Base-by-base conservation (phyloP, 176 grass and related monocot genomes). In the Rhipidocladum racemiflorum region DNA sequence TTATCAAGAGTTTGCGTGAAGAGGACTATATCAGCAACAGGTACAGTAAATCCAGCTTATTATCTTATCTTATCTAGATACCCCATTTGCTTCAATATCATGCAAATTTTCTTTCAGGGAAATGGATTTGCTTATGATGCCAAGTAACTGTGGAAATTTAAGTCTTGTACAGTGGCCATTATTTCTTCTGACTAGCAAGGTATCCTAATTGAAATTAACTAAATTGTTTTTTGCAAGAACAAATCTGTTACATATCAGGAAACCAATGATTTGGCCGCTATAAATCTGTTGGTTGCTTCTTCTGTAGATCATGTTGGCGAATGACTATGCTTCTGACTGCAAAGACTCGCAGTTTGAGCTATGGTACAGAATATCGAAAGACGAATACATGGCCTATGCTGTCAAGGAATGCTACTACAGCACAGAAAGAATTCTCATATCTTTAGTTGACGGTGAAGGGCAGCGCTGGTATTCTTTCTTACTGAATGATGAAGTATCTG, bases 361-460 rank as follows among this genome's bases (percentile, higher is more conserved):
- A 38, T 98, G 92, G 92, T 59, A 78, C 71, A 90, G 86, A 92
- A 98, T 98, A 81, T 85, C 86, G 43, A 98, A 88, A 85, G 90
- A 98, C 67, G 81, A 89, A 80, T 98, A 98, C 87, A 98, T 98
- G 95, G 95, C 92, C 54, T 98, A 94, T 88, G 95, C 95, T 32
- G 90, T 98, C 79, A 92, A 90, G 74, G 95, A 98, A 85, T 94
- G 90, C 50, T 98, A 94, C 68, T 89, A 93, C 76, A 92, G 88
- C 57, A 43, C 86, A 24, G 92, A 98, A 90, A 91, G 69, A 76
- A 94, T 98, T 89, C 88, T 98, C 13, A 62, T 78, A 20, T 88
- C 84, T 57, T 87, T 98, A 72, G 88, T 98, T 84, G 92, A 94
- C 43, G 92, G 53, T 87, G 95, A 98, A 95, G 95, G 92, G 69